These are phyloP conservation scores for Rhododendron mucronatum DNA, from an alignment of 148 eudicot genomes.

Conservation along the genomic window DNA sequence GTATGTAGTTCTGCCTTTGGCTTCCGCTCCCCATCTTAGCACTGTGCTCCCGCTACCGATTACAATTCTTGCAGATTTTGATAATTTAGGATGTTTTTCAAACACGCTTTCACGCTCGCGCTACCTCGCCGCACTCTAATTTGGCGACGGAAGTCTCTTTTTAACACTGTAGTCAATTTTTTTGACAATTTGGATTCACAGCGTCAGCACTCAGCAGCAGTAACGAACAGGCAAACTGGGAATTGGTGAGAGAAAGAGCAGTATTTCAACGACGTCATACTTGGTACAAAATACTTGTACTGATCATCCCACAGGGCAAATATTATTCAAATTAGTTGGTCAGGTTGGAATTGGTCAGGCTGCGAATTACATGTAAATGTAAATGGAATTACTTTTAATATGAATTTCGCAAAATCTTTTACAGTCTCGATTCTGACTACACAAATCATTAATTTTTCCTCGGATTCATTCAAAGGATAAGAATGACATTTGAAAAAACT, in stretches of 20 bases:
- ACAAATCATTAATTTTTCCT: neutral
- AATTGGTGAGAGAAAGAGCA: neutral
- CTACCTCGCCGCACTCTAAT: neutral
- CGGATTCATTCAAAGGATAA: neutral
- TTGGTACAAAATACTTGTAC: neutral
- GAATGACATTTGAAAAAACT: neutral
- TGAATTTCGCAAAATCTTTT: no score
- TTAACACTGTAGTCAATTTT: neutral
- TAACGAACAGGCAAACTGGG: neutral
- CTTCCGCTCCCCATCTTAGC: no score
- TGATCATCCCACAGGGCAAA: neutral
- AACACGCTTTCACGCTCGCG: no score
- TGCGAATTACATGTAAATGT: no score
- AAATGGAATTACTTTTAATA: no score
- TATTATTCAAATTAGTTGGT: neutral
- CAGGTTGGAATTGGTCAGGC: neutral
- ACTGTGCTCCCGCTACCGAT: no score
- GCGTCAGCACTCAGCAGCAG: neutral
- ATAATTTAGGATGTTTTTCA: neutral
- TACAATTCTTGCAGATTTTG: no score
- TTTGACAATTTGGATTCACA: neutral
- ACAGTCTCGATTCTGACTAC: no score
- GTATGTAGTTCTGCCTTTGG: no score
- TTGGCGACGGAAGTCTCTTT: neutral
- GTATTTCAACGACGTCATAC: neutral